Conservation (phyloP, 192 early-diverging fungal genomes). For the Mortierella alpina region DNA sequence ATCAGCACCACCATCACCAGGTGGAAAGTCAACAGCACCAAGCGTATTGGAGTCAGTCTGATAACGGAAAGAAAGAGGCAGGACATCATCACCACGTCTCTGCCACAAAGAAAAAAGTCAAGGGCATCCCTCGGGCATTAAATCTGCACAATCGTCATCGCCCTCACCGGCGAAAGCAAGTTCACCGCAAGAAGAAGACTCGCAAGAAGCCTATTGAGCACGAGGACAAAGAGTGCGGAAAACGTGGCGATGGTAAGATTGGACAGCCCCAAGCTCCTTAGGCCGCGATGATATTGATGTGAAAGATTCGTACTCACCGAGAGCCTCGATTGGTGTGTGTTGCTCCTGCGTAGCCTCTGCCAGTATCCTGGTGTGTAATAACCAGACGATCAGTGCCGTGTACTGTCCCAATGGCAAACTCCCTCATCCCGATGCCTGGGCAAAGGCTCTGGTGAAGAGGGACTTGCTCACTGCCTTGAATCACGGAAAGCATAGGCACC, state of each 20-base stretch:
- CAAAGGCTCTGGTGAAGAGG: no score
- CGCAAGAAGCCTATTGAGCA: constrained; percentile 6
- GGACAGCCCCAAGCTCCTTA: no score
- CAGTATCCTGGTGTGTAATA: constrained; percentile 18
- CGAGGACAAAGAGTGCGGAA: background rate
- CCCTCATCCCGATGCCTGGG: background rate
- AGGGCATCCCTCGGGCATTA: background rate
- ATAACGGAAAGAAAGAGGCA: background rate
- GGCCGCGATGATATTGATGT: no score
- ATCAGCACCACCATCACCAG: constrained; percentile 2
- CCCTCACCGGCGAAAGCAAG: background rate
- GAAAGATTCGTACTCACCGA: no score
- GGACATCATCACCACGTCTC: background rate
- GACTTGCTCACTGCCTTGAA: no score
- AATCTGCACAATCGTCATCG: background rate
- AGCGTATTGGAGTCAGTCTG: no score
- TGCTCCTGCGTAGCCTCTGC: constrained; percentile 5
- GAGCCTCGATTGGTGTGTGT: no score
- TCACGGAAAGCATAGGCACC: no score
- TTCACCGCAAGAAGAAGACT: constrained; percentile 7
- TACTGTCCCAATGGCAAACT: constrained; percentile 22
- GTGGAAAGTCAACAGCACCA: background rate
- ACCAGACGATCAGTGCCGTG: constrained; percentile 21
- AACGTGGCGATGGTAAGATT: background rate
- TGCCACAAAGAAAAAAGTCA: background rate